A percentile compares a stretch with the other conserved stretches of the same genome.
Evolutionary conservation across 1,284 basidiomycete genomes (phyloP).

Genomic region (Schizophyllum commune): DNA sequence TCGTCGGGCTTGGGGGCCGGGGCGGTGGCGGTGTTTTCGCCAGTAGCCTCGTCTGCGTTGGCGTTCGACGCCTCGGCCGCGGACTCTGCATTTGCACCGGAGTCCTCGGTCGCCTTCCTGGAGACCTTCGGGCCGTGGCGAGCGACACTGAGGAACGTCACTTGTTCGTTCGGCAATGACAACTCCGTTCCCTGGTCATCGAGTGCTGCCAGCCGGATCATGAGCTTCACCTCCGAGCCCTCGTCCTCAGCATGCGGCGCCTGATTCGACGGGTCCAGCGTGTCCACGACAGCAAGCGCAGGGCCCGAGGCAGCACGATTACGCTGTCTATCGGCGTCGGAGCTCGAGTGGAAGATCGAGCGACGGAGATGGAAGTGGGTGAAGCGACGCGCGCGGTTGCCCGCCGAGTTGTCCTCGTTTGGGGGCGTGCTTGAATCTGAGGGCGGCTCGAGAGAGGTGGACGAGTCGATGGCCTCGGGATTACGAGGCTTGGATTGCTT

Average conservation of each 20-base stretch:
- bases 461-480: constrained; percentile 1
- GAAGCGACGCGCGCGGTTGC: constrained; percentile 42
- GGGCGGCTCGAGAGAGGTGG: constrained; percentile 8
- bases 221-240: constrained; percentile 64
- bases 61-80: not conserved
- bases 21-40: not conserved
- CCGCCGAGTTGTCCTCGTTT: constrained; percentile 9
- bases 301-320: constrained; percentile 39
- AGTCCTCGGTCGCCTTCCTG: not conserved
- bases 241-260: constrained; percentile 40
- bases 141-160: constrained; percentile 80
- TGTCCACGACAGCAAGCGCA: constrained; percentile 70
- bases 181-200: constrained; percentile 64
- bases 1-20: constrained; percentile 16
- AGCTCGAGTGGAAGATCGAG: not conserved
- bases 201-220: constrained; percentile 70
- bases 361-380: constrained; percentile 54
- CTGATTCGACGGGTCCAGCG: constrained; percentile 22
- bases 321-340: not conserved
- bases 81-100: not conserved
- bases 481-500: not conserved
- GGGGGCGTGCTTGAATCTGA: constrained; percentile 10
- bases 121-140: constrained; percentile 41
- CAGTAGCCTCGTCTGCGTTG: constrained; percentile 1
- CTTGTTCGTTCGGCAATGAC: constrained; percentile 69